A percentile compares a stretch with the other conserved stretches of the same genome.
Evolutionary conservation across 257 asterid species (phyloP).

Genomic region (Penstemon davidsonii): DNA sequence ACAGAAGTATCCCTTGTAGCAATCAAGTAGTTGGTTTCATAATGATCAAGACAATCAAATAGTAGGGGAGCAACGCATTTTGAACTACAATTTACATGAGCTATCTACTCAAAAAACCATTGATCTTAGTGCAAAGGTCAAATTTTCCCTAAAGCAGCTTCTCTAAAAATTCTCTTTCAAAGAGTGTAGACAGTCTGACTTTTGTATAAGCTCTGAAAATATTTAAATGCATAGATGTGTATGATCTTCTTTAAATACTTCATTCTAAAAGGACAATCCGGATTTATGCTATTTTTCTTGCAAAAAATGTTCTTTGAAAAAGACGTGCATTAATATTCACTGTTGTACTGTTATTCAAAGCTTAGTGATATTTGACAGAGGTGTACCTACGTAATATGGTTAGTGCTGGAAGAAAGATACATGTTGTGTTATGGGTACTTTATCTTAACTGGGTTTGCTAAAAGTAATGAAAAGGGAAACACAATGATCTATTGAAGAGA

Average conservation of each 20-base stretch:
- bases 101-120: neutral
- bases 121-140: neutral
- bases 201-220: no score
- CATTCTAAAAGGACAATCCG: no score
- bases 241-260: no score
- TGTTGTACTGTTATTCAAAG: no score
- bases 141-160: no score
- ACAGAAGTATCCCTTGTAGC: neutral
- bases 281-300: no score
- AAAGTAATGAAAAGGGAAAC: neutral
- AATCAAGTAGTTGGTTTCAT: conserved; percentile 12
- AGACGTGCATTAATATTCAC: no score
- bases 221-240: no score
- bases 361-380: no score
- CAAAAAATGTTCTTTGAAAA: no score
- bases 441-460: neutral
- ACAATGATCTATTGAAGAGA: neutral
- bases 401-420: neutral
- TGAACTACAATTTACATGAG: neutral
- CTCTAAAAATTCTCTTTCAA: no score
- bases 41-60: conserved; percentile 6
- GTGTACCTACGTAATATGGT: neutral
- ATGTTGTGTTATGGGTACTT: neutral
- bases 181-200: no score
- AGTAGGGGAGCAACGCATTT: neutral